Percentiles rank a stretch among this genome's conserved stretches.
These are phyloP conservation scores for Aciculosporium take DNA, from an alignment of 2,329 filamentous ascomycete species.

Conservation along the genomic window DNA sequence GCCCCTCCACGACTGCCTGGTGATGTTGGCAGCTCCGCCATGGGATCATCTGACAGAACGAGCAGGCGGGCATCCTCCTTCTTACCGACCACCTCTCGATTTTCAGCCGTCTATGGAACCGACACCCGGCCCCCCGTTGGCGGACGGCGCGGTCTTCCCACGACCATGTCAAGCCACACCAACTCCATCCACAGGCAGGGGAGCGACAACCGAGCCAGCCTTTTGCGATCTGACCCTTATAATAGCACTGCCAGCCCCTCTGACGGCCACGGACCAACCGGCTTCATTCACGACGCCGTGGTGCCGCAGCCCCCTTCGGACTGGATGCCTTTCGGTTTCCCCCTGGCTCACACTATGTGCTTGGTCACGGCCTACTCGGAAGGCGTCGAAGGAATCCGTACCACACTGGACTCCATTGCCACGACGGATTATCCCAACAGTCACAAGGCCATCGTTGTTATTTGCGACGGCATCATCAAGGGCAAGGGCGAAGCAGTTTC, in stretches of 20 bases:
- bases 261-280: constrained; percentile 68
- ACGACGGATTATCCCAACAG: constrained; percentile 98
- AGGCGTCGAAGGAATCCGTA: constrained; percentile 80
- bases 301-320: constrained; percentile 93
- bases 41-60: constrained; percentile 49
- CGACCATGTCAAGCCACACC: constrained; percentile 88
- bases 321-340: constrained; percentile 95
- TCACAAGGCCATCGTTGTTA: constrained; percentile 90
- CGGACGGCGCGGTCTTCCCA: constrained; percentile 46
- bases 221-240: constrained; percentile 47
- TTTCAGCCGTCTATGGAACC: constrained; percentile 76
- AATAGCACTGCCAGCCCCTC: constrained; percentile 36
- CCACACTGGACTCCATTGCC: constrained; percentile 88
- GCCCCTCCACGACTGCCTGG: constrained; percentile 70
- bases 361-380: constrained; percentile 95
- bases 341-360: constrained; percentile 84
- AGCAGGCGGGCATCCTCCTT: constrained; percentile 76
- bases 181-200: constrained; percentile 56
- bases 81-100: constrained; percentile 84
- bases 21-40: constrained; percentile 53
- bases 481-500: constrained; percentile 76
- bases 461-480: constrained; percentile 96
- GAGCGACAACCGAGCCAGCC: constrained; percentile 50
- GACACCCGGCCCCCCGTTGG: constrained; percentile 40
- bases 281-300: constrained; percentile 93